Evolutionary conservation across 1,139 yeast species (phyloP).

Genomic region (Magnusiomyces clavatus): DNA sequence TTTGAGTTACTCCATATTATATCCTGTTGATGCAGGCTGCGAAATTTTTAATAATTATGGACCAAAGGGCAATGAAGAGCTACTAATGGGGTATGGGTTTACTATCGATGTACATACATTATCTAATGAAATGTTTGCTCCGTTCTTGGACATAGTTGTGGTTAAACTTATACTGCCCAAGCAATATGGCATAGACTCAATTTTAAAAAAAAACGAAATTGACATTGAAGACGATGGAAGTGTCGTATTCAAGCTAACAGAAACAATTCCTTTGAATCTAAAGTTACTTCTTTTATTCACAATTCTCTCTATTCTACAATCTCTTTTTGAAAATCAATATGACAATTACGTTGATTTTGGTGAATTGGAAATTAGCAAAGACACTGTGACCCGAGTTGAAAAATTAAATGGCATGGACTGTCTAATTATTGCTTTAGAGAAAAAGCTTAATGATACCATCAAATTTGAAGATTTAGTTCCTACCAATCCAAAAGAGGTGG

Average conservation of each 20-base stretch:
- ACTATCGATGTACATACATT: constrained; percentile 43
- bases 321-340: no score
- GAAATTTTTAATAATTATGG: constrained; percentile 81
- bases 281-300: background rate
- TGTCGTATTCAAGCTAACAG: background rate
- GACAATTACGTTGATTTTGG: background rate
- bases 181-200: constrained; percentile 5
- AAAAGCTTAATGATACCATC: background rate
- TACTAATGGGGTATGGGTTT: constrained; percentile 57
- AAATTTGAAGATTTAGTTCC: background rate
- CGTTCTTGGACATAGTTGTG: constrained; percentile 50
- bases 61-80: constrained; percentile 74
- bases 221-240: background rate
- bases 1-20: constrained; percentile 20
- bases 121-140: no score
- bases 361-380: background rate
- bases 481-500: background rate
- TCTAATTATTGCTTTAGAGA: background rate
- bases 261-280: background rate
- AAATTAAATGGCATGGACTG: background rate
- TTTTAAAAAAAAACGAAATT: background rate
- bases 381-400: background rate
- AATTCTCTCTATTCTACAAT: background rate
- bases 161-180: constrained; percentile 30
- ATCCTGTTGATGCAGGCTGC: constrained; percentile 28